phyloP scores from a whole-genome alignment of 495 filamentous ascomycete genomes.

The Penicillium canariense region DNA sequence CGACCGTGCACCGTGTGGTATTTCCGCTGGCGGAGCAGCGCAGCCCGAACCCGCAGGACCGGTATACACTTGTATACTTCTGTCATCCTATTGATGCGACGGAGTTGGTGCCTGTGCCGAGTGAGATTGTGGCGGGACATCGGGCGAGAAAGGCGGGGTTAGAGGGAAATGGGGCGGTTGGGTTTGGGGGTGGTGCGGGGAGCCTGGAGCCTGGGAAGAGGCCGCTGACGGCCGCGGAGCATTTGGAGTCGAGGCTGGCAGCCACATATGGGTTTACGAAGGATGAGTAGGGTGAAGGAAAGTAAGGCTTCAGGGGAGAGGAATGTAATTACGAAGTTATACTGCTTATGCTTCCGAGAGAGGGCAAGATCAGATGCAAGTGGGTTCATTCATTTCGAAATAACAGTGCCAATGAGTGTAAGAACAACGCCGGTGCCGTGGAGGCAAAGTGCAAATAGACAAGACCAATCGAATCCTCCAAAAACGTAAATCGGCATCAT shows the following conservation, averaged over 20 bases:
- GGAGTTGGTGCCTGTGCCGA: conserved; percentile 74
- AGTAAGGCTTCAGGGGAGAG: neutral
- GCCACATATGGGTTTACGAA: conserved; percentile 67
- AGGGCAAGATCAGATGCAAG: conserved; percentile 10
- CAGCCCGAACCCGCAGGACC: conserved; percentile 54
- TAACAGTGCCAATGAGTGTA: conserved; percentile 13
- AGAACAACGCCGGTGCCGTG: conserved; percentile 21
- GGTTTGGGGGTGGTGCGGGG: conserved; percentile 44
- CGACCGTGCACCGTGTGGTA: conserved; percentile 85
- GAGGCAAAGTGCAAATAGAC: conserved; percentile 22
- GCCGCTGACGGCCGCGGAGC: conserved; percentile 77
- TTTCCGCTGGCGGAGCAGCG: conserved; percentile 56
- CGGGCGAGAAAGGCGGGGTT: conserved; percentile 30
- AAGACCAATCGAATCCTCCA: conserved; percentile 16
- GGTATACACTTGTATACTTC: conserved; percentile 90
- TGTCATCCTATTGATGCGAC: conserved; percentile 78
- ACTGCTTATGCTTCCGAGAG: neutral
- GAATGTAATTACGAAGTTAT: neutral
- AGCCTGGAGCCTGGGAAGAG: conserved; percentile 47
- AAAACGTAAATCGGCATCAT: conserved; percentile 15
- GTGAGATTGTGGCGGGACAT: conserved; percentile 50
- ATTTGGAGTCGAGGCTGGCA: conserved; percentile 70
- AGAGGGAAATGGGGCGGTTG: conserved; percentile 29
- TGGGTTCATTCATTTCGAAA: conserved; percentile 16
- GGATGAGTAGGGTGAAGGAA: conserved; percentile 20